These are phyloP conservation scores for Cephalotrichum gorgonifer DNA, from an alignment of 2,329 filamentous ascomycete species.

Conservation along the genomic window DNA sequence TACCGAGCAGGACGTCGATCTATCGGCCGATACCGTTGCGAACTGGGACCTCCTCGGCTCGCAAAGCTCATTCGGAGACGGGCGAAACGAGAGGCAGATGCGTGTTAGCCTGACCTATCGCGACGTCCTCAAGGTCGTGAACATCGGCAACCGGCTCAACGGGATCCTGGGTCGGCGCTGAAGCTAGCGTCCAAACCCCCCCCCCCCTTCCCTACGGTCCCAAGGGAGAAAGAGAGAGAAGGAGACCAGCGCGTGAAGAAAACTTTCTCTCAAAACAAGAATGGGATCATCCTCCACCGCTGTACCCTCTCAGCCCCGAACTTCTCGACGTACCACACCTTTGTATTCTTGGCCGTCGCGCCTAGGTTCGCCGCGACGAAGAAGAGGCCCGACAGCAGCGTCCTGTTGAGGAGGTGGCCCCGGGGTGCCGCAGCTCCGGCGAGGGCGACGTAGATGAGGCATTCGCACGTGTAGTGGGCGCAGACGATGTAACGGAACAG, in stretches of 20 bases:
- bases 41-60: conserved; percentile 63
- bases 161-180: conserved; percentile 35
- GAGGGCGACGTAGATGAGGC: conserved; percentile 71
- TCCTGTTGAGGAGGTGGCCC: conserved; percentile 58
- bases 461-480: conserved; percentile 89
- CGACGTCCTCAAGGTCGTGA: conserved; percentile 76
- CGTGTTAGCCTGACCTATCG: conserved; percentile 71
- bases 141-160: conserved; percentile 53
- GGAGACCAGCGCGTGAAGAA: not conserved
- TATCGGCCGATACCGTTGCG: conserved; percentile 51
- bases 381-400: conserved; percentile 55
- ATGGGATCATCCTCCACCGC: conserved; percentile 70
- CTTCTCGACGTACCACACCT: conserved; percentile 65
- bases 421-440: conserved; percentile 62
- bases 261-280: conserved; percentile 32
- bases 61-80: conserved; percentile 31
- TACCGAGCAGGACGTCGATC: conserved; percentile 51
- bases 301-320: conserved; percentile 59
- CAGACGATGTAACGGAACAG: conserved; percentile 66
- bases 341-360: conserved; percentile 68
- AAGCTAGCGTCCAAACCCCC: conserved; percentile 8
- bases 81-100: conserved; percentile 45
- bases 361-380: conserved; percentile 76
- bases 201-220: too few species aligned
- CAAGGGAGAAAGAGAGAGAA: not conserved